Percentiles rank a stretch among this genome's conserved stretches.
phyloP scores from a whole-genome alignment of 768 basidiomycete species.

The Phaeolepiota aurea region DNA sequence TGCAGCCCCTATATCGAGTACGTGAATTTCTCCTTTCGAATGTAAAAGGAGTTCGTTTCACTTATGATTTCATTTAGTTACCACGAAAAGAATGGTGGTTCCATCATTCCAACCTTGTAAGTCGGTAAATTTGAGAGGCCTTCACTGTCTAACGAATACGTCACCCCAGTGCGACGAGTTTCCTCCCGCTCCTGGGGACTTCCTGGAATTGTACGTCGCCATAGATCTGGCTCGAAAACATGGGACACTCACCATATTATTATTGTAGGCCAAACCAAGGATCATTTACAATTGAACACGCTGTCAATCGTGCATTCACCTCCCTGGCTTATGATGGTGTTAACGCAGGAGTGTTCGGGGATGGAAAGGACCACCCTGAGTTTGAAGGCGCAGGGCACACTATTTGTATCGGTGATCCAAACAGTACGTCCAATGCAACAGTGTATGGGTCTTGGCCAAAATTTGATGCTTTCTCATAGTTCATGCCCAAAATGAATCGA shows the following conservation, averaged over 20 bases:
- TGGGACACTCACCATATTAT: background rate
- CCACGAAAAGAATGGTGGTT: conserved; percentile 32
- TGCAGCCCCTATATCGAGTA: conserved; percentile 26
- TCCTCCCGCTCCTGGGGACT: conserved; percentile 31
- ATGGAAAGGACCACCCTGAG: conserved; percentile 27
- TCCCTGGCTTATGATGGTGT: conserved; percentile 24
- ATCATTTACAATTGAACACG: conserved; percentile 32
- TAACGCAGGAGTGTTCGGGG: conserved; percentile 16
- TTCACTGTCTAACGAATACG: background rate
- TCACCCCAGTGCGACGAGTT: conserved; percentile 32
- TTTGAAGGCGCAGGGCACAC: conserved; percentile 16
- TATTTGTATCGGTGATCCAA: conserved; percentile 26
- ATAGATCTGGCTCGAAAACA: background rate
- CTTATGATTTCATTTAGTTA: conserved; percentile 13
- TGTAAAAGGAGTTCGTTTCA: background rate
- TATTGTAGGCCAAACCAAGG: conserved; percentile 27
- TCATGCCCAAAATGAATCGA: conserved; percentile 34
- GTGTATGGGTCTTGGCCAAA: background rate
- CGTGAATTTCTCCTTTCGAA: conserved; percentile 2
- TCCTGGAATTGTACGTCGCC: conserved; percentile 30
- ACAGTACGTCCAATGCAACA: conserved; percentile 18
- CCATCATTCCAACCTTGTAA: conserved; percentile 27
- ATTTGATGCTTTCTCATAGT: conserved; percentile 20
- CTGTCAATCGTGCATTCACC: conserved; percentile 33
- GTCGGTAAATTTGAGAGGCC: conserved; percentile 4